Conservation (phyloP, 495 filamentous ascomycete species). For the Neurospora sp. region DNA sequence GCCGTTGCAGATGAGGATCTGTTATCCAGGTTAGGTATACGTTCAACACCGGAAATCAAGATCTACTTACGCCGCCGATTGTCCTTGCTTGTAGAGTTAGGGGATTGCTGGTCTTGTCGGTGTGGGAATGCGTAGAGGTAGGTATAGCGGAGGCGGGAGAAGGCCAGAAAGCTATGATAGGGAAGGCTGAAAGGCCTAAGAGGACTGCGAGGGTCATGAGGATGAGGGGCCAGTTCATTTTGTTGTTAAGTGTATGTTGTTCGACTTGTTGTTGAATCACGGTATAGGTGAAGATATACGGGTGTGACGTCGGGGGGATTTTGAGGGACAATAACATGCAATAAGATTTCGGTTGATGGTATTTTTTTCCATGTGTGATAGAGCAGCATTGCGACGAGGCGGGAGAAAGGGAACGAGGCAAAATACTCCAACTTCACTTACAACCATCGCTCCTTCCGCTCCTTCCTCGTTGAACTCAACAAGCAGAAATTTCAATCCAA, state of each 20-base stretch:
- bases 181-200: not conserved
- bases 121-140: not conserved
- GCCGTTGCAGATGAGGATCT: conserved; percentile 29
- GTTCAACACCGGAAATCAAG: too few relatives aligned
- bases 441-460: not conserved
- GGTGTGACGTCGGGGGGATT: too few relatives aligned
- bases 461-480: not conserved
- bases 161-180: not conserved
- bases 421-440: too few relatives aligned
- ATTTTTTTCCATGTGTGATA: too few relatives aligned
- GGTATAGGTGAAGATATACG: too few relatives aligned
- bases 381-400: too few relatives aligned
- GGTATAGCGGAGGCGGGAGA: not conserved
- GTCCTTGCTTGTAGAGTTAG: not conserved
- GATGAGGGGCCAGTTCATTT: not conserved
- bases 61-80: not conserved
- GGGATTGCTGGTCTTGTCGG: not conserved
- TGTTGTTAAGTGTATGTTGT: not conserved
- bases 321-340: too few relatives aligned
- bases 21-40: not conserved
- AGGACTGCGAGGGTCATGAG: not conserved
- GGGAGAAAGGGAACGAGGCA: too few relatives aligned
- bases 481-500: not conserved
- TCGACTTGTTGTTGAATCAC: too few relatives aligned
- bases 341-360: too few relatives aligned